A percentile compares a stretch with the other conserved stretches of the same genome.
Conservation (phyloP, 2,329 filamentous ascomycete genomes). For the Scleromitrula shiraiana region DNA sequence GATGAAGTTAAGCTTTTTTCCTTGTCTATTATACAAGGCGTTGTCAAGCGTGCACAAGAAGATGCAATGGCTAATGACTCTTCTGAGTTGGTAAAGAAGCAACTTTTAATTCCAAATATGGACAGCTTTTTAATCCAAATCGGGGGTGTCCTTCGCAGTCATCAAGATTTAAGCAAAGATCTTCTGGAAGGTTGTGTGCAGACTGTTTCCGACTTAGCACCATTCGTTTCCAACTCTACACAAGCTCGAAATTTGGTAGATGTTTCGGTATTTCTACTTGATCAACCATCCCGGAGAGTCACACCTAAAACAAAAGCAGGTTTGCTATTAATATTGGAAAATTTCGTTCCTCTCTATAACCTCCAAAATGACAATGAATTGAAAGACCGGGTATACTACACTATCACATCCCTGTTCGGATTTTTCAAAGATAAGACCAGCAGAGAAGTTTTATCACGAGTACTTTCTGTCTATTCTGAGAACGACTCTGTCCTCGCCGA, state of each 20-base stretch:
- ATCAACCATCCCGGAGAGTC: conserved; percentile 76
- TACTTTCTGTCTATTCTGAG: conserved; percentile 62
- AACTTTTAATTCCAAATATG: conserved; percentile 49
- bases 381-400: conserved; percentile 59
- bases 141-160: conserved; percentile 54
- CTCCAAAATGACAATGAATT: conserved; percentile 48
- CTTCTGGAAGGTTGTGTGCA: conserved; percentile 73
- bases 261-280: conserved; percentile 72
- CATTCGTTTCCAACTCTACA: conserved; percentile 56
- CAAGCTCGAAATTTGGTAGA: conserved; percentile 72
- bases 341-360: conserved; percentile 64
- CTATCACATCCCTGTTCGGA: conserved; percentile 74
- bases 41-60: conserved; percentile 53
- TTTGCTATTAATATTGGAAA: conserved; percentile 70
- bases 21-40: conserved; percentile 63
- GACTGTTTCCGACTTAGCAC: conserved; percentile 67
- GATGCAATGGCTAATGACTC: conserved; percentile 41
- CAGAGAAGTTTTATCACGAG: conserved; percentile 63
- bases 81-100: conserved; percentile 43
- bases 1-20: conserved; percentile 81
- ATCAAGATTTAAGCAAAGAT: conserved; percentile 54
- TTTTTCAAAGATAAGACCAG: conserved; percentile 81
- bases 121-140: conserved; percentile 59
- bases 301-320: conserved; percentile 76
- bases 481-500: conserved; percentile 52